These are phyloP conservation scores for Teratosphaeria gauchensis DNA, from an alignment of 2,329 filamentous ascomycete species.

Conservation along the genomic window DNA sequence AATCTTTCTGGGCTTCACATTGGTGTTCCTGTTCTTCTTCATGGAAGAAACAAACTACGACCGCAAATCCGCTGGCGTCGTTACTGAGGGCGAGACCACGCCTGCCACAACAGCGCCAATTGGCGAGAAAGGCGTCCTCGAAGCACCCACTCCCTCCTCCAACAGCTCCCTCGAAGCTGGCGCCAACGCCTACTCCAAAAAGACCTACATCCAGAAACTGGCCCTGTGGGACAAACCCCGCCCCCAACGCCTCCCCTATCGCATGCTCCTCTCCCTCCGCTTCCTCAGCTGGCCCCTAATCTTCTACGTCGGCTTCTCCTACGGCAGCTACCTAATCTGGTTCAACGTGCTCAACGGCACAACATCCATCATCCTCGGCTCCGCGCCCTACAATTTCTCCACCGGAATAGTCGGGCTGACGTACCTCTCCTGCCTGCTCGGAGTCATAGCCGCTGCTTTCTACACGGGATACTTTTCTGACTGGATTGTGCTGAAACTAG, in stretches of 20 bases:
- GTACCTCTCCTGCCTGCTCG: conserved; percentile 28
- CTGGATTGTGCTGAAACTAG: conserved; percentile 24
- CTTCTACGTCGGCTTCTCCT: conserved; percentile 32
- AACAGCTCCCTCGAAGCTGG: background rate
- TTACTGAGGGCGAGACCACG: background rate
- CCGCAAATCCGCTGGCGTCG: conserved; percentile 6
- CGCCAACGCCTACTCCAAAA: conserved; percentile 1
- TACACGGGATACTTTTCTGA: conserved; percentile 30
- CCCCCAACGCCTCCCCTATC: conserved; percentile 22
- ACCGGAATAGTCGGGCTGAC: conserved; percentile 29
- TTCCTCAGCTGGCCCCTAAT: conserved; percentile 33
- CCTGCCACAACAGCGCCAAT: background rate
- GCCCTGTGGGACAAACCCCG: conserved; percentile 10
- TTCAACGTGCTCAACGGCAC: conserved; percentile 39
- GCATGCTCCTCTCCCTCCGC: conserved; percentile 21
- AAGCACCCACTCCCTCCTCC: background rate
- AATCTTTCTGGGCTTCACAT: conserved; percentile 40
- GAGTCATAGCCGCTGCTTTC: conserved; percentile 27
- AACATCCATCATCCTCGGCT: conserved; percentile 30
- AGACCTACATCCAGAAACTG: conserved; percentile 14
- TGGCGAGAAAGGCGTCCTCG: background rate
- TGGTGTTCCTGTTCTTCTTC: conserved; percentile 46
- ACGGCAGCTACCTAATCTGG: conserved; percentile 32
- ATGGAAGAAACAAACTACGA: conserved; percentile 51
- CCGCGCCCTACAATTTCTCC: conserved; percentile 29